These are phyloP conservation scores for Thelephora terrestris DNA, from an alignment of 1,284 basidiomycete species.

Conservation along the genomic window DNA sequence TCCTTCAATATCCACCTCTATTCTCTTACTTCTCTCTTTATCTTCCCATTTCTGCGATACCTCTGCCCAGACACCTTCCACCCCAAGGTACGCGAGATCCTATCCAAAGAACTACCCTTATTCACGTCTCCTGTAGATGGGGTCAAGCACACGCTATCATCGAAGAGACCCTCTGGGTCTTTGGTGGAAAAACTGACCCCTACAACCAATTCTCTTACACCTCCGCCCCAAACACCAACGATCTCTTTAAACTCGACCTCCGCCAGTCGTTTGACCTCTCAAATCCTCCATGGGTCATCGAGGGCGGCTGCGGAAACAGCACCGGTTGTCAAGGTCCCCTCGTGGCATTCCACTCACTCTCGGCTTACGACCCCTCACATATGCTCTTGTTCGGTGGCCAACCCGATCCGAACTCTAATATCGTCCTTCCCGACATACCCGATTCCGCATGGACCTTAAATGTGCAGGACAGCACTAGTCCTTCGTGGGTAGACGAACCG, in stretches of 20 bases:
- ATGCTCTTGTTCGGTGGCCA: conserved; percentile 69
- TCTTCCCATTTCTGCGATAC: background rate
- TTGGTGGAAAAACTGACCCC: conserved; percentile 71
- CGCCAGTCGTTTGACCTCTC: conserved; percentile 43
- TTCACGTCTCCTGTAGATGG: conserved; percentile 49
- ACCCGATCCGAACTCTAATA: conserved; percentile 46
- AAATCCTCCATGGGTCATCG: conserved; percentile 57
- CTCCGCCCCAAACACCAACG: conserved; percentile 61
- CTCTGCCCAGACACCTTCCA: background rate
- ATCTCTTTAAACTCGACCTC: conserved; percentile 61
- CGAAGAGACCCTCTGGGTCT: conserved; percentile 54
- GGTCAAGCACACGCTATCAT: conserved; percentile 62
- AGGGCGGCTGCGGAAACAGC: conserved; percentile 35
- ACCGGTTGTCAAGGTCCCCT: conserved; percentile 42
- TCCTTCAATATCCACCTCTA: too few species aligned
- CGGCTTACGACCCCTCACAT: conserved; percentile 43
- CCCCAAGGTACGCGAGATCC: background rate
- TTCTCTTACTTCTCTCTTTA: too few species aligned
- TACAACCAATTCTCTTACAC: conserved; percentile 61
- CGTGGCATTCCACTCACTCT: conserved; percentile 75
- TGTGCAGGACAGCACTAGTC: conserved; percentile 26
- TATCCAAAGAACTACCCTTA: background rate
- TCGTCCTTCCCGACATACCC: conserved; percentile 37
- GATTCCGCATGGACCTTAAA: conserved; percentile 59
- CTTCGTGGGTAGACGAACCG: conserved; percentile 38